Evolutionary conservation across 495 filamentous ascomycete genomes (phyloP), one percentile per base, ranked within the genome.

Genomic region (Bacidia rubella): DNA sequence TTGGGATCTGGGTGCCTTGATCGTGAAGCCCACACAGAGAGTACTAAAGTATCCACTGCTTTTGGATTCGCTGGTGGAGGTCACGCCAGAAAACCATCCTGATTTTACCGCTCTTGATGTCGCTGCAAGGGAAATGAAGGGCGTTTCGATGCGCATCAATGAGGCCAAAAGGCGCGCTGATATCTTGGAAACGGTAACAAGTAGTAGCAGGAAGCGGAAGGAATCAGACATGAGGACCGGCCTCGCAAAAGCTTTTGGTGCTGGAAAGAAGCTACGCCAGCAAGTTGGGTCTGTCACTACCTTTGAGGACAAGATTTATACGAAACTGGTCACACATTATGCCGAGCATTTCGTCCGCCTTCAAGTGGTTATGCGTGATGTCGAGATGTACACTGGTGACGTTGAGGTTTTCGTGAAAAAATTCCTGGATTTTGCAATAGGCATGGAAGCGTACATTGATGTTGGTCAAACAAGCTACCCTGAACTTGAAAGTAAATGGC

Each of bases 1-100:
- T 2, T 97, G 93, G 93, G 82, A 93, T 62, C 68, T 99, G 47
- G 88, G 95, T 63, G 89, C 92, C 3, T 70, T 99, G 29, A 75
- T 99, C 12, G 87, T 99, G 54, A 99, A 99, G 66, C 92, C 92
- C 9, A 83, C 90, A 57, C 92, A 99, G 68, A 77, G 92, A 29
- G 79, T 97, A 26, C 74, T 87, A 25, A 95, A 94, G 57, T 99
- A 96, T 59, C 89, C 88, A 1, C 79, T 95, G 11, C 72, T 99
- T 23, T 72, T 99, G 35, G 74, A 74, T 5, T 75, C 87, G 52
- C 72, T 97, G 0, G 74, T 90, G 22, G 81, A 90, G 51, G 75
- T 77, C 40, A 97, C 93, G 0, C 82, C 86, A 0, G 66, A 67
- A 10, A 80, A 85, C 49, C 92, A 99, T 60, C 87, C 90, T 0